These are phyloP conservation scores for Nicotiana obtusifolia DNA, from an alignment of 257 asterid species.

Conservation along the genomic window DNA sequence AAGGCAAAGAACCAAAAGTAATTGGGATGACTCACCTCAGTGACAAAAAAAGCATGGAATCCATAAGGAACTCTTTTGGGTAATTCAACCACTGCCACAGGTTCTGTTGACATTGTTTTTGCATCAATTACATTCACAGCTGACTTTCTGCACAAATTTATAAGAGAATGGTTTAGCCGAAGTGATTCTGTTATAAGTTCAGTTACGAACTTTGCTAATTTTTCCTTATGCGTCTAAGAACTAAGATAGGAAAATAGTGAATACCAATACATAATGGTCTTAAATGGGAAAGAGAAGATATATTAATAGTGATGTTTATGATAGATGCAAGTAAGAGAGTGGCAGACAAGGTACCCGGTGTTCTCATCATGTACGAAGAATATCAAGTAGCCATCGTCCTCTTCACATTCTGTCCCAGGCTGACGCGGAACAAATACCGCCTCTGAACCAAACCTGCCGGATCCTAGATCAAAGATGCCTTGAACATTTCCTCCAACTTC, in stretches of 20 bases:
- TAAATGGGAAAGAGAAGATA: too few relatives aligned
- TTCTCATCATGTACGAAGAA: constrained; percentile 81
- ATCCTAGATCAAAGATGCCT: constrained; percentile 85
- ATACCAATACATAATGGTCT: not conserved
- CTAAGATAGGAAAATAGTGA: not conserved
- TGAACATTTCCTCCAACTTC: constrained; percentile 86
- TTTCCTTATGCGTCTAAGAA: not conserved
- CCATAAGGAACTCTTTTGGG: constrained; percentile 92
- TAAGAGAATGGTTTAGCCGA: not conserved
- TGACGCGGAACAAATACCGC: constrained; percentile 79
- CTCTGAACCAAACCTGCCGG: constrained; percentile 91
- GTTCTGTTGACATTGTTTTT: constrained; percentile 84
- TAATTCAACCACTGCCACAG: constrained; percentile 73
- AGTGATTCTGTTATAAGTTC: not conserved
- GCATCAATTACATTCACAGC: constrained; percentile 85
- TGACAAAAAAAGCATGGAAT: constrained; percentile 90
- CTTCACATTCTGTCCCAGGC: constrained; percentile 68
- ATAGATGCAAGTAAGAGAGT: constrained; percentile 1
- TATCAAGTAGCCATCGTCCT: constrained; percentile 96
- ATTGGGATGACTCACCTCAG: constrained; percentile 51
- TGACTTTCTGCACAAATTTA: constrained; percentile 55
- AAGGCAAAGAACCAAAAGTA: not conserved
- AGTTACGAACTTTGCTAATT: not conserved
- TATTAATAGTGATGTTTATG: not conserved
- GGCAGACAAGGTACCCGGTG: constrained; percentile 55